Evolutionary conservation across 129 eudicot genomes (phyloP).

Genomic region (Erigeron canadensis): DNA sequence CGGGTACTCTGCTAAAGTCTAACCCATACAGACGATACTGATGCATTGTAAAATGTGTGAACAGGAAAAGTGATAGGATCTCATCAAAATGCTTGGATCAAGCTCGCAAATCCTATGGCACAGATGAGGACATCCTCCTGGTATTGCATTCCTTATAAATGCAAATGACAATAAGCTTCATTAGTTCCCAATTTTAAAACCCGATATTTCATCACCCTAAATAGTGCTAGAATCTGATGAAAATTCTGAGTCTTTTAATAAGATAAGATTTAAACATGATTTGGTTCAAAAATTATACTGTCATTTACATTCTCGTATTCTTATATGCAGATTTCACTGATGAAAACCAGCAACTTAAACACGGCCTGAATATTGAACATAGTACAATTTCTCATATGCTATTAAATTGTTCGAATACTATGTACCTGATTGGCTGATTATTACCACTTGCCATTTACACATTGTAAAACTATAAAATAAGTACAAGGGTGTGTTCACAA

Average conservation of each 20-base stretch:
- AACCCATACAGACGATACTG: neutral
- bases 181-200: too few relatives aligned
- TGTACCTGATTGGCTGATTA: neutral
- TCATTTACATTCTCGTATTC: neutral
- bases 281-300: neutral
- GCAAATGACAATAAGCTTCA: neutral
- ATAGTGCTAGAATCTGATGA: neutral
- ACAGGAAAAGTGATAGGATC: constrained; percentile 69
- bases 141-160: constrained; percentile 38
- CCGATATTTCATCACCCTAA: too few relatives aligned
- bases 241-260: neutral
- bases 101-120: constrained; percentile 96
- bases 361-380: neutral
- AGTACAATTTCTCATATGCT: constrained; percentile 8
- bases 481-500: constrained; percentile 13
- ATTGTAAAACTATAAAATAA: constrained; percentile 5
- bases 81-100: constrained; percentile 71
- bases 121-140: constrained; percentile 96
- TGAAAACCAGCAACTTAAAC: constrained; percentile 29
- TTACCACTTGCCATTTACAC: constrained; percentile 6
- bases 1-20: neutral
- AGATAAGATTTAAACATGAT: neutral
- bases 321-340: constrained; percentile 60
- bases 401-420: neutral
- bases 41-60: constrained; percentile 17